Percentiles rank a stretch among this genome's conserved stretches.
These are phyloP conservation scores for Cucurbita pepo DNA, from an alignment of 306 rosid species.

Conservation along the genomic window DNA sequence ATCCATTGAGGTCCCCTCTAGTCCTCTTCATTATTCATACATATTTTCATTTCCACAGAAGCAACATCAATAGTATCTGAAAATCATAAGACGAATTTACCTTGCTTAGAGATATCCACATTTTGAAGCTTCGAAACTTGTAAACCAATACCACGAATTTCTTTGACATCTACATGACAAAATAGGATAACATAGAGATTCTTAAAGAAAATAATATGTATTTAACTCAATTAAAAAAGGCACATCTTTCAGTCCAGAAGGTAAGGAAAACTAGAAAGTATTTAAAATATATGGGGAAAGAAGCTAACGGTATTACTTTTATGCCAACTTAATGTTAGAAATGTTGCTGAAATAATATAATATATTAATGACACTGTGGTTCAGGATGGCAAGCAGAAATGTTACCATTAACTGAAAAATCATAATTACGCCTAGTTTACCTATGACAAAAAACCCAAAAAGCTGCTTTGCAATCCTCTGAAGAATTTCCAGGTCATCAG, in stretches of 20 bases:
- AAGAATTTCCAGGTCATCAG: constrained; percentile 71
- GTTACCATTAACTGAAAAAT: not conserved
- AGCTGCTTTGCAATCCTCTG: constrained; percentile 67
- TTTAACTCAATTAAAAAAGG: not conserved
- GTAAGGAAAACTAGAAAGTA: not conserved
- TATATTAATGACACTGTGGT: not conserved
- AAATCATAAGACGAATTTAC: constrained; percentile 15
- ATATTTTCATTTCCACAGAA: not conserved
- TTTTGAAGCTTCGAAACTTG: constrained; percentile 83
- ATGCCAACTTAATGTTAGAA: not conserved
- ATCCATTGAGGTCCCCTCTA: not conserved
- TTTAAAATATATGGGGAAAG: too few relatives aligned
- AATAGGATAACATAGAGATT: constrained; percentile 7
- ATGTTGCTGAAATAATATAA: not conserved
- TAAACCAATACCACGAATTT: constrained; percentile 90
- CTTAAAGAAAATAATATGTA: constrained; percentile 1
- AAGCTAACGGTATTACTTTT: not conserved
- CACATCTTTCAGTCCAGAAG: not conserved
- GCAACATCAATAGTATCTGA: not conserved
- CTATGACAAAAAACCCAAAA: constrained; percentile 53
- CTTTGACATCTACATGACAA: constrained; percentile 54
- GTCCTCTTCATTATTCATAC: not conserved
- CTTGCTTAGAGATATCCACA: constrained; percentile 50
- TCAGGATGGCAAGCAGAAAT: not conserved
- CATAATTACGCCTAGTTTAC: constrained; percentile 19